Base-by-base conservation (phyloP, 192 early-diverging fungal genomes). In the Coemansia sp. region DNA sequence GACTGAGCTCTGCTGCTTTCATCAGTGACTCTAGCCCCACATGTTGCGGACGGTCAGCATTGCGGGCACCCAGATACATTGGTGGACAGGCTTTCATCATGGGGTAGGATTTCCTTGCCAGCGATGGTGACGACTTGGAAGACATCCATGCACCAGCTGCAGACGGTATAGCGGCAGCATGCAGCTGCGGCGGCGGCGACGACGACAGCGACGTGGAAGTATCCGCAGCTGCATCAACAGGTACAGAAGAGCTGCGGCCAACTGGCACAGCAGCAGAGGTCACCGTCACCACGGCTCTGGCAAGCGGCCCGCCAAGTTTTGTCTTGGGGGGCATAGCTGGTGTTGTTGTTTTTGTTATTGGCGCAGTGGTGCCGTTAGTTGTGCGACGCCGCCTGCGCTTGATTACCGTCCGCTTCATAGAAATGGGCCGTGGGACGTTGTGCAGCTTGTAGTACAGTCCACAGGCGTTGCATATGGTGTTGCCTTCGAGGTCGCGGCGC, bases 361-460 rank as follows among this genome's bases (percentile, higher is more conserved):
- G 51, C 21, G 31, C 31, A 11, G 23, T n/a, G 14, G 51, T 19
- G 31, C 14, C 52, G 66, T 68, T 75, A 27, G 68, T 71, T 5
- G 66, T 57, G 20, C 87, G 84, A 30, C 91, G 84, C 32, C 88
- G 88, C 46, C 90, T 73, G 9, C 91, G 83, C 73, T 88, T 88
- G 63, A 92, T 90, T 9, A 88, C 85, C 5, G 84, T 72, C 19
- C 87, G 80, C 67, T 89, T 88, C 84, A 92, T 84, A 6, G 84
- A 87, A 51, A 90, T 81, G 30, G 94, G 94, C 25, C 94, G 84
- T 30, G 88, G 78, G 27, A 84, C 74, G 75, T 83, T 85, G 75
- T 96, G 91, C 33, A 93, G 86, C 64, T 89, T 91, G 72, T 84
- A 94, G 75, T 96, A 95, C 33, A 96, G 80, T 2, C 95, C 95